A percentile compares a stretch with the other conserved stretches of the same genome.
phyloP scores from a whole-genome alignment of 306 rosid species.

The Begonia peltatifolia region DNA sequence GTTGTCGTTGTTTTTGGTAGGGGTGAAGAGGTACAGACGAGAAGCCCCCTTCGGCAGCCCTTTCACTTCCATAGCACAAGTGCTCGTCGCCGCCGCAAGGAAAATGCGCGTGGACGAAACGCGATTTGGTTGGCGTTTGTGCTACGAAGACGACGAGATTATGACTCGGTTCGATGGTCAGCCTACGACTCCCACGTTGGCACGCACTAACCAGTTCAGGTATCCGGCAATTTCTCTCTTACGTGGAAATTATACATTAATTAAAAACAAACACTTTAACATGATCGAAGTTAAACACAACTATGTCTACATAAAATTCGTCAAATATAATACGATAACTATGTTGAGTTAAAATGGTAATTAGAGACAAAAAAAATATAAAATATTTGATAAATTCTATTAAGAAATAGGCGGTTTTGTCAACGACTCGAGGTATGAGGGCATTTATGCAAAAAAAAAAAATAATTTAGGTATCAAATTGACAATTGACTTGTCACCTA shows the following conservation, averaged over 20 bases:
- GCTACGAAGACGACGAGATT: conserved; percentile 10
- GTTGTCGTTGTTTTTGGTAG: conserved; percentile 28
- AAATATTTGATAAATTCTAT: too few species aligned
- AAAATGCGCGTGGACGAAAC: conserved; percentile 33
- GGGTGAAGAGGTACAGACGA: conserved; percentile 32
- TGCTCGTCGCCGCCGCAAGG: conserved; percentile 28
- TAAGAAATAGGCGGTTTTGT: too few species aligned
- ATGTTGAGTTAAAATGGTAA: too few species aligned
- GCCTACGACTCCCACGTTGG: conserved; percentile 15
- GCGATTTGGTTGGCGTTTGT: conserved; percentile 8
- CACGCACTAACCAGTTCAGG: conserved; percentile 40
- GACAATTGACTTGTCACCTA: too few species aligned
- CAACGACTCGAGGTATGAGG: too few species aligned
- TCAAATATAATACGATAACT: too few species aligned
- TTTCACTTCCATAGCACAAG: conserved; percentile 42
- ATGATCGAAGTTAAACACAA: too few species aligned
- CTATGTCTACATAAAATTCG: too few species aligned
- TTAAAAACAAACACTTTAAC: not conserved
- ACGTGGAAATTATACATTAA: not conserved
- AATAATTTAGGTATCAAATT: too few species aligned
- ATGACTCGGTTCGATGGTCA: conserved; percentile 6
- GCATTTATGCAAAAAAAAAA: too few species aligned
- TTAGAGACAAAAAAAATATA: too few species aligned
- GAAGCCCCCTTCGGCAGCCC: conserved; percentile 46
- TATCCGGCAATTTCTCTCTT: conserved; percentile 3